Percentiles rank a stretch among this genome's conserved stretches.
Evolutionary conservation across 2,329 filamentous ascomycete genomes (phyloP).

Genomic region (Tolypocladium tundrense): DNA sequence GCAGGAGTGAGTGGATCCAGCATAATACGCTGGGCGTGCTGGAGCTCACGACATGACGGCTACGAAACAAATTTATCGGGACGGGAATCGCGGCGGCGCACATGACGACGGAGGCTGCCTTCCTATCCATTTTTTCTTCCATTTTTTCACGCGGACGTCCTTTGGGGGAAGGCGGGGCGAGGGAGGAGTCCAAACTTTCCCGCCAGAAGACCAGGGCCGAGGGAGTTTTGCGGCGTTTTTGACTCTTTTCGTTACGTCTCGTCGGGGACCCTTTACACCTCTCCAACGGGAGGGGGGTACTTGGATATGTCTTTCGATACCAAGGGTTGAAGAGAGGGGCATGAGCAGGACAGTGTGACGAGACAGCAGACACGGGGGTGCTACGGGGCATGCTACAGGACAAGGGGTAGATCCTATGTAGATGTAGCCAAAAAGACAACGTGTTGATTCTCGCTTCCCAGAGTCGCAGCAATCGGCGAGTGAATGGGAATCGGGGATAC

Average conservation of each 20-base stretch:
- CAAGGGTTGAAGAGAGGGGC: background rate
- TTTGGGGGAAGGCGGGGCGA: background rate
- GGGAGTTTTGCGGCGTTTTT: background rate
- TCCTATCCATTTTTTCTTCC: background rate
- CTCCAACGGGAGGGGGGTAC: background rate
- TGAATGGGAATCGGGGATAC: background rate
- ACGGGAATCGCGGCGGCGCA: background rate
- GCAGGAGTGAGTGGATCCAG: background rate
- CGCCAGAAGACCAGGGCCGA: background rate
- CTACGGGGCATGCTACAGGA: background rate
- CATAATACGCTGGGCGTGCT: background rate
- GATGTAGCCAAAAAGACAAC: background rate
- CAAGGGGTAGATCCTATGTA: background rate
- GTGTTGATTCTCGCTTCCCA: background rate
- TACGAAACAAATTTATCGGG: conserved; percentile 2
- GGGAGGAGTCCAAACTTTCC: background rate
- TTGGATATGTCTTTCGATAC: background rate
- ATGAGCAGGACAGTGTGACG: background rate
- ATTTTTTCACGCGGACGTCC: background rate
- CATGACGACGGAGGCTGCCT: background rate
- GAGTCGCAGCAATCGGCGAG: background rate
- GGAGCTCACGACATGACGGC: conserved; percentile 2
- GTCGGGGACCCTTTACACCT: background rate
- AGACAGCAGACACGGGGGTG: background rate
- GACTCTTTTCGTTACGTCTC: background rate